These are phyloP conservation scores for Zelonia costaricensis DNA, from an alignment of 208 protist genomes.

Conservation along the genomic window DNA sequence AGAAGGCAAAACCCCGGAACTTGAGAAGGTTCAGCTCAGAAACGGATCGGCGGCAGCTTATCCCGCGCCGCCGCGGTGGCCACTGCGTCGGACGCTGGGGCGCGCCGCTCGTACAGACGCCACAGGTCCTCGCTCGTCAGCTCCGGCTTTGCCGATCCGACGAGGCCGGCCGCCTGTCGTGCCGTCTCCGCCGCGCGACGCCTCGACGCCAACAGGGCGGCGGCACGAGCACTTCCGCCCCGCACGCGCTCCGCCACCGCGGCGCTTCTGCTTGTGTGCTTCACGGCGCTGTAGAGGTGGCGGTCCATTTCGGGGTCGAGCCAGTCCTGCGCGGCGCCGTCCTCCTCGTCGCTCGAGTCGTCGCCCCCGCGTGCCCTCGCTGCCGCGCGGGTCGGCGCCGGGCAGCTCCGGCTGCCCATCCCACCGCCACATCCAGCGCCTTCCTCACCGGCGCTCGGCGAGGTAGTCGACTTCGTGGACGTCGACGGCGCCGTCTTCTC, in stretches of 20 bases:
- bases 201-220: too few relatives aligned
- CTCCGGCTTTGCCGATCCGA: constrained; percentile 1
- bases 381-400: too few relatives aligned
- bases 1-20: neutral
- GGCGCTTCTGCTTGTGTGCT: neutral
- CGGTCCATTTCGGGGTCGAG: constrained; percentile 3
- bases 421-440: neutral
- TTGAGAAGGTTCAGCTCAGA: constrained; percentile 1
- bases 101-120: constrained; percentile 48
- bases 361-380: too few relatives aligned
- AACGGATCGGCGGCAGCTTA: constrained; percentile 29
- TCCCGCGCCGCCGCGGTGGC: neutral
- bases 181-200: too few relatives aligned
- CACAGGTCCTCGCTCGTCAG: constrained; percentile 47
- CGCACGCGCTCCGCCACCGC: neutral
- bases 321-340: neutral
- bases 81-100: constrained; percentile 6
- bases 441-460: neutral
- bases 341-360: constrained; percentile 5
- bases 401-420: too few relatives aligned
- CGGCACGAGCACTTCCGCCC: too few relatives aligned
- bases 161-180: neutral
- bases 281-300: neutral
- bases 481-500: constrained; percentile 9
- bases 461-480: neutral